Conservation (phyloP, 2,329 filamentous ascomycete genomes). For the Fusarium secorum region DNA sequence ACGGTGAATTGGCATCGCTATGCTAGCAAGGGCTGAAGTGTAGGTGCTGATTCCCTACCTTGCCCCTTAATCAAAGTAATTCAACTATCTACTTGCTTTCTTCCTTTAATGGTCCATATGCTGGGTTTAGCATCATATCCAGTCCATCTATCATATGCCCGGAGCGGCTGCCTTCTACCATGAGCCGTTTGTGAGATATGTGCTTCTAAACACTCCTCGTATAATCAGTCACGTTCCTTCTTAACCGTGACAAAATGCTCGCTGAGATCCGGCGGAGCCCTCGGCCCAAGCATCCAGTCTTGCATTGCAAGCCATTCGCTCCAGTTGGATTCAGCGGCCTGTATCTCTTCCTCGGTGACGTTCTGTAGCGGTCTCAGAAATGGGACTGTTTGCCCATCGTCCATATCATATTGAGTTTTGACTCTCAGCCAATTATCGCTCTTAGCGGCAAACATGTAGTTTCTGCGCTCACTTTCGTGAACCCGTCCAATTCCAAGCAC, state of each 20-base stretch:
- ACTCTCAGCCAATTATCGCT: conserved; percentile 88
- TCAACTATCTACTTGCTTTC: conserved; percentile 1
- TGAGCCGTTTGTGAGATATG: background rate
- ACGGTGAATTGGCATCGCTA: conserved; percentile 19
- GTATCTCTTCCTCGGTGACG: conserved; percentile 80
- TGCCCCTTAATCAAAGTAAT: background rate
- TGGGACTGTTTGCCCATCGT: conserved; percentile 81
- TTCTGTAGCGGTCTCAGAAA: conserved; percentile 85
- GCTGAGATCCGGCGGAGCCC: conserved; percentile 62
- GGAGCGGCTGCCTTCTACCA: background rate
- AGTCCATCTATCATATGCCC: background rate
- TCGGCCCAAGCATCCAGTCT: conserved; percentile 96
- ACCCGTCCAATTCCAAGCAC: conserved; percentile 77
- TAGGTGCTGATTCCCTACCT: conserved; percentile 31
- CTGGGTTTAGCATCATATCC: background rate
- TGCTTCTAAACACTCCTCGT: background rate
- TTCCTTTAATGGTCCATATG: background rate
- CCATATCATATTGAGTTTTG: conserved; percentile 90
- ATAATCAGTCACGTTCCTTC: conserved; percentile 38
- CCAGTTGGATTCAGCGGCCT: conserved; percentile 84
- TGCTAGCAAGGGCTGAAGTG: conserved; percentile 15
- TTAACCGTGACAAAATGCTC: conserved; percentile 45
- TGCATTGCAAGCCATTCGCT: conserved; percentile 97
- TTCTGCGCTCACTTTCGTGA: conserved; percentile 88
- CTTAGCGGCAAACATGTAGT: conserved; percentile 95